Evolutionary conservation across 352 stramenopile genomes (phyloP), one percentile per base, ranked within the genome.

Genomic region (Phytophthora fragariaefolia): DNA sequence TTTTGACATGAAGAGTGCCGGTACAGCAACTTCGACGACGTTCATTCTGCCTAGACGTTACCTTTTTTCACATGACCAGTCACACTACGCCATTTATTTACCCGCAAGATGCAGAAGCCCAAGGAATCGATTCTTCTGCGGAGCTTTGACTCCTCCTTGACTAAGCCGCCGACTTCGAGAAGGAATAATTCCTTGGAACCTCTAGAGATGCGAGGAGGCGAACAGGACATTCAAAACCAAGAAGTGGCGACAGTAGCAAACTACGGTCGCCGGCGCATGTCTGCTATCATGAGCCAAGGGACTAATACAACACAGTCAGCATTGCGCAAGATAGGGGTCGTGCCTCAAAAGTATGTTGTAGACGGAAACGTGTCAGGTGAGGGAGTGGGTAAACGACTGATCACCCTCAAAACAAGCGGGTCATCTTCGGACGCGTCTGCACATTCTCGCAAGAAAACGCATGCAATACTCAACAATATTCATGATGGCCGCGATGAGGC

Each of bases 181-280:
- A 59, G 60, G 38, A 74, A 71, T 18, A 60, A 59, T 17, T 49
- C 66, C 6, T 9, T 77, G 49, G 54, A 74, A n/a, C 58, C 69
- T 27, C 50, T 76, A 12, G 56, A n/a, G 6, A 34, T 36, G 23
- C 58, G 48, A 49, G 20, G 15, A 56, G 24, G 47, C 15, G 65
- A 69, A 1, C n/a, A 24, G 23, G 30, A 54, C n/a, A 10, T 45
- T n/a, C 42, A 55, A 3, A 62, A 64, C 40, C 58, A 66, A 42
- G 42, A 65, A 28, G 12, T 7, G 12, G 36, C 27, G 9, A 20
- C 24, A 28, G n/a, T n/a, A n/a, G 48, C 20, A 17, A 22, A 40
- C 23, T 42, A 48, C 47, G 59, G 38, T 30, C 55, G 46, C 30
- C 54, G 60, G 2, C 56, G 56, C 15, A 48, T 55, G 28, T 43